These are phyloP conservation scores for Yamadazyma conglobata DNA, from an alignment of 1,139 yeast species.

Conservation along the genomic window DNA sequence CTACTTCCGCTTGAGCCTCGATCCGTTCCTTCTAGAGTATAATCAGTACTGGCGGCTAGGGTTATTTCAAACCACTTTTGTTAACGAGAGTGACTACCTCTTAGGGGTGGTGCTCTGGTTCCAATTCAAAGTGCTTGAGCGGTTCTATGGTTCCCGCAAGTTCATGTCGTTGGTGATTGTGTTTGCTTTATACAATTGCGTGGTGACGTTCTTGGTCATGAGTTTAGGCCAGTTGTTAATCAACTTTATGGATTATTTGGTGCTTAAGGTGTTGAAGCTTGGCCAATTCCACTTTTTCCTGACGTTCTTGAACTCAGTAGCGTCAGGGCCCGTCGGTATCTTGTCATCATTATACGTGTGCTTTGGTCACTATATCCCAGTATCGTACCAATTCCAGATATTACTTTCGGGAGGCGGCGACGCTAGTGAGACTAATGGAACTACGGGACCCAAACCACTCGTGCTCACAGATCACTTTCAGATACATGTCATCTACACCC, in stretches of 20 bases:
- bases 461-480: constrained; percentile 55
- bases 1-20: constrained; percentile 48
- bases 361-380: constrained; percentile 56
- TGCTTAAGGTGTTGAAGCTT: constrained; percentile 14
- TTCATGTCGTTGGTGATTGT: constrained; percentile 40
- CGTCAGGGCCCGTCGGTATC: constrained; percentile 64
- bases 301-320: constrained; percentile 34
- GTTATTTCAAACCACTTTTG: constrained; percentile 53
- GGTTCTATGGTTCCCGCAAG: constrained; percentile 61
- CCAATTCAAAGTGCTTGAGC: constrained; percentile 59
- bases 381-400: constrained; percentile 56
- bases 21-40: constrained; percentile 60
- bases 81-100: constrained; percentile 66
- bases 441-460: constrained; percentile 14
- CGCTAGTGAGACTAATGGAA: background rate
- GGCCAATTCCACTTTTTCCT: constrained; percentile 18
- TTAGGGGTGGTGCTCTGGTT: constrained; percentile 51
- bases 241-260: constrained; percentile 27
- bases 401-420: constrained; percentile 20
- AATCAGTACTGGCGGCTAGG: constrained; percentile 66
- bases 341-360: constrained; percentile 58
- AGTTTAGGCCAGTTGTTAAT: constrained; percentile 35
- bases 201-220: constrained; percentile 33
- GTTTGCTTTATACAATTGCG: constrained; percentile 34
- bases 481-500: constrained; percentile 48